These are phyloP conservation scores for Boletus reticulatus DNA, from an alignment of 768 basidiomycete genomes.

Conservation along the genomic window DNA sequence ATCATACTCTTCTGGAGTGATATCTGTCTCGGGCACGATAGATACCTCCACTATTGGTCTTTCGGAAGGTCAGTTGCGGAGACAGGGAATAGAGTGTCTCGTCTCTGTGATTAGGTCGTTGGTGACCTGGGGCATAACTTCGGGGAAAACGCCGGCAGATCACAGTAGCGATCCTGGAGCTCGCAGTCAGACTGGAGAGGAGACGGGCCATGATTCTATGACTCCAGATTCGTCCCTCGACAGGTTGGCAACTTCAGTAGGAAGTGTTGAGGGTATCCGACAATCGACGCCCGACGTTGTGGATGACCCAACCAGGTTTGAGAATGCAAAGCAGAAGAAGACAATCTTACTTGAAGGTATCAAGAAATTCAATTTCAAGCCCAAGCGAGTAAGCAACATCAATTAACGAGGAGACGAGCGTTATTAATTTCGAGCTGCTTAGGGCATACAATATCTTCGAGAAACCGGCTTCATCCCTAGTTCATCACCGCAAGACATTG, in stretches of 20 bases:
- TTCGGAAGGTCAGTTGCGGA: slow-evolving; percentile 80
- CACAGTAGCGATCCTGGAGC: slow-evolving; percentile 38
- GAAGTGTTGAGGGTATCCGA: slow-evolving; percentile 55
- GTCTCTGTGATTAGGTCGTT: slow-evolving; percentile 86
- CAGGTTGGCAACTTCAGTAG: slow-evolving; percentile 44
- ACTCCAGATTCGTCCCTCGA: slow-evolving; percentile 60
- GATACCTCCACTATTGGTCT: slow-evolving; percentile 66
- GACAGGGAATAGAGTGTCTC: slow-evolving; percentile 94
- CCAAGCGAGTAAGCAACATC: slow-evolving; percentile 72
- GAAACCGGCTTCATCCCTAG: slow-evolving; percentile 85
- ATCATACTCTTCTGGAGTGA: slow-evolving; percentile 60
- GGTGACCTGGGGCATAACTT: slow-evolving; percentile 81
- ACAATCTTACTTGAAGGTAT: slow-evolving; percentile 93
- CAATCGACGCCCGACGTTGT: slow-evolving; percentile 72
- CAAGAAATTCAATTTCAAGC: slow-evolving; percentile 97
- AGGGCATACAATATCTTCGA: slow-evolving; percentile 89
- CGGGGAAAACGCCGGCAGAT: slow-evolving; percentile 35
- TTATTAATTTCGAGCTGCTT: slow-evolving; percentile 1
- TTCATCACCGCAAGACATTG: slow-evolving; percentile 72
- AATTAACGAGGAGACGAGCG: not conserved
- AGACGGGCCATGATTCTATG: slow-evolving; percentile 47
- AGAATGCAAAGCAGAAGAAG: slow-evolving; percentile 95
- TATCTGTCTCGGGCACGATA: slow-evolving; percentile 63
- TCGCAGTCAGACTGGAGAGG: slow-evolving; percentile 52
- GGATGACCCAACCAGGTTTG: slow-evolving; percentile 93